A percentile compares a stretch with the other conserved stretches of the same genome.
Conservation (phyloP, 164 flowering plant species). For the Pachysandra terminalis region DNA sequence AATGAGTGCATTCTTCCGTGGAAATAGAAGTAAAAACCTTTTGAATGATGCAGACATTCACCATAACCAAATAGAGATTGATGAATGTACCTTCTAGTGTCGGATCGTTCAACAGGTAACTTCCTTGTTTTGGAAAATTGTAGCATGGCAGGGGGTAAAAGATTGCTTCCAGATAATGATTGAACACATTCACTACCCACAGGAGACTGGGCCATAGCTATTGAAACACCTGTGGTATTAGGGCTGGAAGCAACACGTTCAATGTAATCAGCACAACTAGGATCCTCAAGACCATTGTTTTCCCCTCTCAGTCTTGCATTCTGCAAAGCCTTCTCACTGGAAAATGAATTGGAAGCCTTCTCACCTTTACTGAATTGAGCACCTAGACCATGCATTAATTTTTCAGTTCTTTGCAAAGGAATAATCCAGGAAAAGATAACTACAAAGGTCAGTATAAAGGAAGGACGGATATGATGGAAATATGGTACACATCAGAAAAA, state of each 20-base stretch:
- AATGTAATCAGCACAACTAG: constrained; percentile 28
- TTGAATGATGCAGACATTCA: not conserved
- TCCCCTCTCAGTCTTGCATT: constrained; percentile 29
- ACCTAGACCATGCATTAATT: constrained; percentile 23
- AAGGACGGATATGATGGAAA: not conserved
- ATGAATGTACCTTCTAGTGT: constrained; percentile 63
- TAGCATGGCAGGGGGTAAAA: constrained; percentile 45
- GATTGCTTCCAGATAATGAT: constrained; percentile 47
- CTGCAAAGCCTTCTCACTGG: constrained; percentile 33
- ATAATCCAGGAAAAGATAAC: not conserved
- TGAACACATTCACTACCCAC: constrained; percentile 61
- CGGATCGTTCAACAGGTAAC: constrained; percentile 74
- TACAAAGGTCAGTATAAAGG: not conserved
- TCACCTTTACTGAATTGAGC: constrained; percentile 32
- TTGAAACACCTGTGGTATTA: constrained; percentile 40
- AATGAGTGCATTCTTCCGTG: not conserved
- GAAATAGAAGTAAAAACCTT: not conserved
- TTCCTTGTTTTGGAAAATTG: constrained; percentile 79
- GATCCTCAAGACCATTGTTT: constrained; percentile 21
- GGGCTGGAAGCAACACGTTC: constrained; percentile 54
- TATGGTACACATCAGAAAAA: not conserved
- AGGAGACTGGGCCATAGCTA: constrained; percentile 56
- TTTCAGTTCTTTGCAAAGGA: constrained; percentile 5
- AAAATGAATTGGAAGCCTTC: constrained; percentile 27
- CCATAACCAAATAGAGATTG: not conserved